Evolutionary conservation across 768 basidiomycete genomes (phyloP).

Genomic region (Amanita rimosa): DNA sequence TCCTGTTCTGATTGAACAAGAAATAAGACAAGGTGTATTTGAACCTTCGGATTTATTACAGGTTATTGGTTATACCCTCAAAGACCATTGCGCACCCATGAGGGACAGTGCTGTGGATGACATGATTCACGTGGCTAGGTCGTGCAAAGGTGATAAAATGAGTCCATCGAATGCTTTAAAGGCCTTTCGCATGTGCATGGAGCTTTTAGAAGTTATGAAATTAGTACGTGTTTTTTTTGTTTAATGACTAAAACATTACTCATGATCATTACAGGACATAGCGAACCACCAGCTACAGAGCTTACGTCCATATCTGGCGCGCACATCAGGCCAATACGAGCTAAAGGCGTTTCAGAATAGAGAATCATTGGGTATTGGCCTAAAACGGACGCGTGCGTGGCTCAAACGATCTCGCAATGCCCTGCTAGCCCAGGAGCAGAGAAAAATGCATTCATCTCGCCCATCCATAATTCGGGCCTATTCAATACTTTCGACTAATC

Average conservation of each 20-base stretch:
- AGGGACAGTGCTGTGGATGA: slow-evolving; percentile 73
- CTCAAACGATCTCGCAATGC: slow-evolving; percentile 39
- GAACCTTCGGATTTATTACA: slow-evolving; percentile 71
- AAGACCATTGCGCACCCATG: slow-evolving; percentile 91
- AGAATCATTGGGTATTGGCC: slow-evolving; percentile 31
- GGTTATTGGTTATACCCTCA: slow-evolving; percentile 71
- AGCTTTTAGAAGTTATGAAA: slow-evolving; percentile 93
- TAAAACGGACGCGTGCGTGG: slow-evolving; percentile 56
- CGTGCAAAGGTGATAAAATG: slow-evolving; percentile 43
- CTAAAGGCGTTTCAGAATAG: slow-evolving; percentile 62
- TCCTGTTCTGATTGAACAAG: slow-evolving; percentile 71
- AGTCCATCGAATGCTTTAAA: slow-evolving; percentile 54
- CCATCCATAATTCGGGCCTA: slow-evolving; percentile 32
- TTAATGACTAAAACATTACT: slow-evolving; percentile 11
- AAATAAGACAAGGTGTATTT: slow-evolving; percentile 65
- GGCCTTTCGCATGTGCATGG: slow-evolving; percentile 76
- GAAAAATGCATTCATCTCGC: slow-evolving; percentile 32
- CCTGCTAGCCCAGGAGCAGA: slow-evolving; percentile 25
- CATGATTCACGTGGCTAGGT: slow-evolving; percentile 65
- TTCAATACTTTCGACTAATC: slow-evolving; percentile 33
- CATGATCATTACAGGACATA: slow-evolving; percentile 56
- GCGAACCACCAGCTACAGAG: slow-evolving; percentile 93
- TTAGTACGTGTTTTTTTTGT: slow-evolving; percentile 52
- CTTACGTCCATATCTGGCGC: slow-evolving; percentile 81
- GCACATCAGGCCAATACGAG: slow-evolving; percentile 72